Evolutionary conservation across 306 rosid species (phyloP).

Genomic region (Mucuna pruriens): DNA sequence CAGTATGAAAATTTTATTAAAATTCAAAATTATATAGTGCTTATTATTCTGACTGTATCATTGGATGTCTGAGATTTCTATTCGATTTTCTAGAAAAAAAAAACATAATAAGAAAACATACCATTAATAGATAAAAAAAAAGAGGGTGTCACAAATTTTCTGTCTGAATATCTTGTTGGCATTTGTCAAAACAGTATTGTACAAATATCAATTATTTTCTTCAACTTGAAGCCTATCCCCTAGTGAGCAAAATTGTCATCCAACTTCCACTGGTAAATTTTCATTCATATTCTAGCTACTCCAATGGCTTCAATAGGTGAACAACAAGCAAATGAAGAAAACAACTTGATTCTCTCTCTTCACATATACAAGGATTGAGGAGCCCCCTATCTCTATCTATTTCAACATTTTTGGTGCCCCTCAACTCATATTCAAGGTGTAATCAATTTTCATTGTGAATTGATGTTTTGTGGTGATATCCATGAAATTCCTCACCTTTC

Average conservation of each 20-base stretch:
- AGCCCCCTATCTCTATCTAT: constrained; percentile 30
- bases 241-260: background rate
- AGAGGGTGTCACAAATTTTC: too few relatives aligned
- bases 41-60: too few relatives aligned
- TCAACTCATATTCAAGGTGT: constrained; percentile 41
- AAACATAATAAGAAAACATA: too few relatives aligned
- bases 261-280: background rate
- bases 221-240: background rate
- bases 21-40: too few relatives aligned
- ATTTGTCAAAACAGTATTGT: too few relatives aligned
- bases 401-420: constrained; percentile 60
- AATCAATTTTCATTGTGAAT: constrained; percentile 51
- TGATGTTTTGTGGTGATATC: constrained; percentile 29
- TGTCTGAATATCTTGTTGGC: too few relatives aligned
- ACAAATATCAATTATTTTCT: background rate
- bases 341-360: constrained; percentile 38
- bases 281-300: background rate
- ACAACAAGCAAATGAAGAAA: background rate
- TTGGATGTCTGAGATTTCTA: too few relatives aligned
- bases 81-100: too few relatives aligned
- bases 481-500: constrained; percentile 41
- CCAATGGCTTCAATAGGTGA: background rate
- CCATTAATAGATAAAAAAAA: too few relatives aligned
- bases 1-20: too few relatives aligned
- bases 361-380: constrained; percentile 56